These are phyloP conservation scores for Xylaria hypoxylon DNA, from an alignment of 2,329 filamentous ascomycete species.

Conservation along the genomic window DNA sequence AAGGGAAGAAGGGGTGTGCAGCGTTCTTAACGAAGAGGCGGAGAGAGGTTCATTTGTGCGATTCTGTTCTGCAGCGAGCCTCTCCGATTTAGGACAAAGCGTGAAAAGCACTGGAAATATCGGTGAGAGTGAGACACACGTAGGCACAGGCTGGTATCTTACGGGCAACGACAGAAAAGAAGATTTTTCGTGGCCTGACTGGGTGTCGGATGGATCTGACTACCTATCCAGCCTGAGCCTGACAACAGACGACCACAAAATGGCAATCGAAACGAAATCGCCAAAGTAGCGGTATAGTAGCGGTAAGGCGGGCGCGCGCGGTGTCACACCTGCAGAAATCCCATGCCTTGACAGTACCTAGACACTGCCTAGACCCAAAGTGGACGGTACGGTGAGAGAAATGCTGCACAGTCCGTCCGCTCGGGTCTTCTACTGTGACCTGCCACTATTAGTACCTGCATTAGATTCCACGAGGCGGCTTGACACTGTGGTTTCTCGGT, in stretches of 20 bases:
- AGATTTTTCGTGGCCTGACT: slow-evolving; percentile 39
- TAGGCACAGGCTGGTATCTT: slow-evolving; percentile 38
- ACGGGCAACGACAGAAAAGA: slow-evolving; percentile 39
- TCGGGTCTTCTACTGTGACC: slow-evolving; percentile 29
- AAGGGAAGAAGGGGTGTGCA: slow-evolving; percentile 39
- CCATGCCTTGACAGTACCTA: no score
- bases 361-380: slow-evolving; percentile 22
- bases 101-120: slow-evolving; percentile 47
- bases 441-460: slow-evolving; percentile 47
- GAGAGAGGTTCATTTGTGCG: slow-evolving; percentile 40
- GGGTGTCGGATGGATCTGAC: slow-evolving; percentile 40
- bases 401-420: slow-evolving; percentile 33
- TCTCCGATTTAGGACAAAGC: slow-evolving; percentile 49
- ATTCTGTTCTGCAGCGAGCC: slow-evolving; percentile 52
- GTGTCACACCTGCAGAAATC: slow-evolving; percentile 37
- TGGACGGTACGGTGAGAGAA: slow-evolving; percentile 33
- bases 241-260: slow-evolving; percentile 38
- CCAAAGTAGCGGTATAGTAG: slow-evolving; percentile 41
- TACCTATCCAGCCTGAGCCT: slow-evolving; percentile 30
- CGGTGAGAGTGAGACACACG: slow-evolving; percentile 53
- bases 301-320: slow-evolving; percentile 37
- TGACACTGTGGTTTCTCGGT: slow-evolving; percentile 46
- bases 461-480: slow-evolving; percentile 47
- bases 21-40: slow-evolving; percentile 47
- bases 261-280: slow-evolving; percentile 39